Evolutionary conservation across 331 rosid species (phyloP), one percentile per base, ranked within the genome.

Genomic region (Dryas integrifolia): DNA sequence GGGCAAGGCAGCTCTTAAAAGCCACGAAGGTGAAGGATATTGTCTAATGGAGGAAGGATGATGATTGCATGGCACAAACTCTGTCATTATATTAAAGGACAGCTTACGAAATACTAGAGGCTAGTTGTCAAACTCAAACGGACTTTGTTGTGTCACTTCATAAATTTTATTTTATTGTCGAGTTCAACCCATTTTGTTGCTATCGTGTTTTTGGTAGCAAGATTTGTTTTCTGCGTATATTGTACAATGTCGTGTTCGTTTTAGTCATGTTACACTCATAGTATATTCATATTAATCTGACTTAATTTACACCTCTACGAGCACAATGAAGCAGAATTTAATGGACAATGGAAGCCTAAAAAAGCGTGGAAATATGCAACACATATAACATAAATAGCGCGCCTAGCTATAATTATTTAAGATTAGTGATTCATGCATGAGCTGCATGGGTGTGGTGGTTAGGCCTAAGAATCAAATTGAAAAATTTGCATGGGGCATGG

Each of bases 371-470:
- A 35, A n/a, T 45, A 10, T 55, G 24, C 47, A 50, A 67, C 48
- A 11, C 18, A 40, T 38, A 18, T 9, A 55, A 5, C 35, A 30
- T 15, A 14, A 24, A 3, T 5, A 1, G 12, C 51, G 26, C 26
- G 55, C 12, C n/a, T 64, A 6, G 35, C 2, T 70, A 57, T 57
- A 30, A 30, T 16, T 16, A 75, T 4, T 35, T 57, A 75, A 71
- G 45, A 65, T 65, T 0, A 9, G 0, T 49, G 26, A 51, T 4
- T 30, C 44, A 15, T 50, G 59, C 62, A 45, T 44, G 30, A 62
- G 52, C 57, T 77, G 76, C 60, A 77, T 77, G 72, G 49, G 49
- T 6, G 41, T 13, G 46, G 53, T 70, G 13, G 55, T 39, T 38
- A 58, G 21, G 18, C 72, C 53, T 26, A 9, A 44, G 62, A 38